phyloP scores from a whole-genome alignment of 108 stramenopile genomes.

The Nannochloropsis gaditana region DNA sequence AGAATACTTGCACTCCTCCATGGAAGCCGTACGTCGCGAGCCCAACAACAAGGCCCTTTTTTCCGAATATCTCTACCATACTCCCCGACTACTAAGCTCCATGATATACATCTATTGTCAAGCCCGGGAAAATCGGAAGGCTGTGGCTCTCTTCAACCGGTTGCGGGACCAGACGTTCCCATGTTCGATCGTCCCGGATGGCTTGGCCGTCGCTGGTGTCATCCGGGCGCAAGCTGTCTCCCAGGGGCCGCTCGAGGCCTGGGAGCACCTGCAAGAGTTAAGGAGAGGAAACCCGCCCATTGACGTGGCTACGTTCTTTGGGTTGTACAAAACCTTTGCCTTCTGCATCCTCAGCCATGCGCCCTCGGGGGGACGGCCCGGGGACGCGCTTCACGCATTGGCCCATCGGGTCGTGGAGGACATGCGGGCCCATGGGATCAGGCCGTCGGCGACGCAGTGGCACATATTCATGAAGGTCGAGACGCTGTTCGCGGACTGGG shows the following conservation, averaged over 20 bases:
- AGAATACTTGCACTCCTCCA: background rate
- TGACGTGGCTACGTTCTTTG: background rate
- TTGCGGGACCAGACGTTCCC: background rate
- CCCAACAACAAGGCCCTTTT: background rate
- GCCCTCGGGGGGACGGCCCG: background rate
- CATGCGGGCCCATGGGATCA: background rate
- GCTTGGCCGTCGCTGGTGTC: background rate
- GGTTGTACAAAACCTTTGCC: background rate
- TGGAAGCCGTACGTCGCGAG: background rate
- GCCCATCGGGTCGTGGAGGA: background rate
- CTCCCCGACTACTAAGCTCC: background rate
- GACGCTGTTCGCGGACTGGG: background rate
- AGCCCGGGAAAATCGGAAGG: background rate
- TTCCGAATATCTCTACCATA: background rate
- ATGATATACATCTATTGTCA: background rate
- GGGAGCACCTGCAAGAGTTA: background rate
- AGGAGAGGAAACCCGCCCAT: background rate
- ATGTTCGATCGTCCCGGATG: background rate
- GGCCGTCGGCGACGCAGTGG: background rate
- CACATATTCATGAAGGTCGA: constrained; percentile 4
- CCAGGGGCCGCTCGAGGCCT: background rate
- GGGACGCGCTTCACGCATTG: background rate
- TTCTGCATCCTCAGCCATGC: background rate
- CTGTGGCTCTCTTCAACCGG: background rate
- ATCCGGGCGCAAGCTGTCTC: background rate